Percentiles rank a stretch among this genome's conserved stretches.
phyloP scores from a whole-genome alignment of 2,329 filamentous ascomycete species.

The Colletotrichum musicola region DNA sequence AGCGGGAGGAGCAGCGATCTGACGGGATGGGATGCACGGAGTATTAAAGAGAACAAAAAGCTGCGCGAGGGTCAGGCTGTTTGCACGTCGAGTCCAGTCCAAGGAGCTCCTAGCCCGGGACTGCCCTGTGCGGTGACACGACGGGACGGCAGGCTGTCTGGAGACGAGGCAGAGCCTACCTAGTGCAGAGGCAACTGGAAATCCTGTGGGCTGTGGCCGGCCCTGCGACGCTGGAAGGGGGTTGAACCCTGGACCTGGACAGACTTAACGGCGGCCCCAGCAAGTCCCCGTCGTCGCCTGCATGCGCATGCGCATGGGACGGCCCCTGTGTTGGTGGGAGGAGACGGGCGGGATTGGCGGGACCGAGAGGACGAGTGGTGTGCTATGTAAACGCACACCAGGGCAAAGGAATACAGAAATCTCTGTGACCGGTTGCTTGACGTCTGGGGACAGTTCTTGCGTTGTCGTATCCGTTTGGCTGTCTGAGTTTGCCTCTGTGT shows the following conservation, averaged over 20 bases:
- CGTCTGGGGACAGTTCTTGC: too few species aligned
- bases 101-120: neutral
- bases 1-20: slow-evolving; percentile 40
- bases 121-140: neutral
- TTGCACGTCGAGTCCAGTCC: neutral
- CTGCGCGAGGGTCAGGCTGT: slow-evolving; percentile 10
- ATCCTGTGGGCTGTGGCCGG: neutral
- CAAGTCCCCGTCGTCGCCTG: slow-evolving; percentile 19
- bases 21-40: slow-evolving; percentile 34
- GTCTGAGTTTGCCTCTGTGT: too few species aligned
- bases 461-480: too few species aligned
- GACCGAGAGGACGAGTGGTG: too few species aligned
- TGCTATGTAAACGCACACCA: too few species aligned
- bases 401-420: too few species aligned
- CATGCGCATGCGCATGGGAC: neutral
- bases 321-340: slow-evolving; percentile 13
- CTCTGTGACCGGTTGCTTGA: too few species aligned
- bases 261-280: slow-evolving; percentile 15
- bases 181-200: neutral
- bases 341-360: neutral
- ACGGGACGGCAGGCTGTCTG: neutral
- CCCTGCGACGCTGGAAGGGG: slow-evolving; percentile 26
- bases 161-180: too few species aligned
- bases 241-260: slow-evolving; percentile 32
- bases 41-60: slow-evolving; percentile 17